Base-by-base conservation (phyloP, 1,284 basidiomycete genomes). In the Ceratobasidium sp. region DNA sequence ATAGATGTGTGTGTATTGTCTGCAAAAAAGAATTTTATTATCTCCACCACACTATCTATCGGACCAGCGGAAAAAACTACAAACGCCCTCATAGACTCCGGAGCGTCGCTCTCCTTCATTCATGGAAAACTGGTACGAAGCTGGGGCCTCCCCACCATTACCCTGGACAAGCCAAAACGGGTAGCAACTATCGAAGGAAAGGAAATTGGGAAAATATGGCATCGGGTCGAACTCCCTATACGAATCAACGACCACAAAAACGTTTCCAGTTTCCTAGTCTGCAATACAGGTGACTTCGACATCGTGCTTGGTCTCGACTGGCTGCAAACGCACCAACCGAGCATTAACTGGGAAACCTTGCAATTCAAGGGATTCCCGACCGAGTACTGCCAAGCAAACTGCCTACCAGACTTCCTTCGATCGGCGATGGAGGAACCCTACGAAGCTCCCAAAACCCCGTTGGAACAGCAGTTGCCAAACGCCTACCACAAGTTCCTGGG, bases 71-170 rank as follows among this genome's bases (percentile, higher is more conserved):
- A 61, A 39, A 61, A 61, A 61, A 6, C 58, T 5, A 61, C 37
- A 2, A 7, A 61, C 39, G 43, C 59, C 13, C 43, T 74, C 34
- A 46, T 74, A 9, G 72, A 74, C 34, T 65, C 61, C 3, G 72
- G 72, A 39, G 59, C 61, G 0, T 46, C n/a, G n/a, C n/a, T n/a
- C 59, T 1, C 37, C 27, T 64, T 65, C 22, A 65, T 74, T 13
- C 31, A 74, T 59, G 14, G 43, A 16, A 19, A 37, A 0, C 53
- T 64, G 0, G 62, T 31, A 0, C 16, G 22, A 34, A 14, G 13
- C 6, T 31, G 24, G 14, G 31, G 16, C 16, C 46, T 65, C 9
- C 63, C 63, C 27, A 14, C 48, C 0, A 63, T 63, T 3, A 19
- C n/a, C 7, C 41, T 48, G 5, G 41, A 63, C 8, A 46, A 16